Base-by-base conservation (phyloP, 2,329 filamentous ascomycete genomes). In the Sporothrix globosa region DNA sequence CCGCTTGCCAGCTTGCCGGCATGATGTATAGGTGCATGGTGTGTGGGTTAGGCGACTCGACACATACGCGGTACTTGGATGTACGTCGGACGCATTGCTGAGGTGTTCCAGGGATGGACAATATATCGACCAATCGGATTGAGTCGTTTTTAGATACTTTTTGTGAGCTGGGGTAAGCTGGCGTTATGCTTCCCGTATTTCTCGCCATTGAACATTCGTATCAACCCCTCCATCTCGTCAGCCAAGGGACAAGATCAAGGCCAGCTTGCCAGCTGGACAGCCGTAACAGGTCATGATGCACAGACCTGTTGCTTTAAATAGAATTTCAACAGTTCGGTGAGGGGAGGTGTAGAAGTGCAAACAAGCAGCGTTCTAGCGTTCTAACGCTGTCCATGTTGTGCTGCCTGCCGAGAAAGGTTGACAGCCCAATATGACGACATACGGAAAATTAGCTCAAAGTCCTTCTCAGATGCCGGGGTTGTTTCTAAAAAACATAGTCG, bases 1-100 rank as follows among this genome's bases (percentile, higher is more conserved):
- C 17, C 5, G 41, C 14, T 44, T 44, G 41, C 41, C 14, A 17
- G 41, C 41, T 44, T 34, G 6, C 34, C 34, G 34, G 34, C 7
- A 34, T 9, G 34, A 7, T 34, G 34, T 9, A 1, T 34, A 6
- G 34, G 34, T 34, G 34, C 39, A 41, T 63, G 14, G 60, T 34
- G 60, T 50, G 60, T 65, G 41, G 60, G 60, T 41, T 30, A 50
- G 24, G 4, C 44, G 61, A 50, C 44, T 65, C 46, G 44, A 65
- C 44, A 21, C 50, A 41, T 13, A 27, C 21, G 11, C 41, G 11
- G 17, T 30, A 17, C 41, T 19, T 48, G 14, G 11, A 14, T 65
- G 39, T 9, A 13, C 39, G 4, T 27, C 17, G 39, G n/a, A 21
- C 50, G 0, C 19, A 13, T 13, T 30, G 41, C 44, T 61, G 39